phyloP scores from a whole-genome alignment of 2,329 filamentous ascomycete genomes.

The Colletotrichum melonis region DNA sequence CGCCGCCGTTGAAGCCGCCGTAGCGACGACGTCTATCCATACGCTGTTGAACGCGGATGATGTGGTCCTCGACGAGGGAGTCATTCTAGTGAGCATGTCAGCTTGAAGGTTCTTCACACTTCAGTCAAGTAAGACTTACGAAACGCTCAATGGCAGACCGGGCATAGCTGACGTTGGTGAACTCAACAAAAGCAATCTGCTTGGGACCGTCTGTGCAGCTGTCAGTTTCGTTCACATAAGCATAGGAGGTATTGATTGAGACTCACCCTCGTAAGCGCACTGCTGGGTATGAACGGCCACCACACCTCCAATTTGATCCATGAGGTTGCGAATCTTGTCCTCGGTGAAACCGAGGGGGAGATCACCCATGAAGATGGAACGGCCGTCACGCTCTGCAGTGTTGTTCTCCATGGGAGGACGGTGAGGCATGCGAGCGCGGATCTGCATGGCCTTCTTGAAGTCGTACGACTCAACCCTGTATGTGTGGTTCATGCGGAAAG shows the following conservation, averaged over 20 bases:
- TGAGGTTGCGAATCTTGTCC: constrained; percentile 49
- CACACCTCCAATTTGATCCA: constrained; percentile 52
- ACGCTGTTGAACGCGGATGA: constrained; percentile 50
- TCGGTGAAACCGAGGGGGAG: constrained; percentile 52
- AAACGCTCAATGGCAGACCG: constrained; percentile 47
- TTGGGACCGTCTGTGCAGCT: constrained; percentile 20
- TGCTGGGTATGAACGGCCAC: constrained; percentile 44
- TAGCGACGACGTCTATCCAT: constrained; percentile 22
- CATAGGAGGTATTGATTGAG: background rate
- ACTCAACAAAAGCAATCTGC: constrained; percentile 54
- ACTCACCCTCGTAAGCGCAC: constrained; percentile 23
- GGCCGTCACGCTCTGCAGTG: constrained; percentile 50
- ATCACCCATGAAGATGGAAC: constrained; percentile 61
- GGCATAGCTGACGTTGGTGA: constrained; percentile 48
- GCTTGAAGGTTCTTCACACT: background rate
- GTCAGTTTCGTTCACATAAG: background rate
- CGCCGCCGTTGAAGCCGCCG: background rate
- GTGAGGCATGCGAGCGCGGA: constrained; percentile 31
- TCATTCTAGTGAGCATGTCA: constrained; percentile 44
- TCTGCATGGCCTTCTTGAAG: constrained; percentile 38
- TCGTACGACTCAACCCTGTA: constrained; percentile 46
- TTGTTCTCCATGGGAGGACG: constrained; percentile 47
- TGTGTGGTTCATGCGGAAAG: constrained; percentile 47
- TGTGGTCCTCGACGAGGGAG: constrained; percentile 43
- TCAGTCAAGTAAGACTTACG: constrained; percentile 42